Evolutionary conservation across 495 filamentous ascomycete species (phyloP), one percentile per base, ranked within the genome.

Genomic region (Aspergillus cavernicola): DNA sequence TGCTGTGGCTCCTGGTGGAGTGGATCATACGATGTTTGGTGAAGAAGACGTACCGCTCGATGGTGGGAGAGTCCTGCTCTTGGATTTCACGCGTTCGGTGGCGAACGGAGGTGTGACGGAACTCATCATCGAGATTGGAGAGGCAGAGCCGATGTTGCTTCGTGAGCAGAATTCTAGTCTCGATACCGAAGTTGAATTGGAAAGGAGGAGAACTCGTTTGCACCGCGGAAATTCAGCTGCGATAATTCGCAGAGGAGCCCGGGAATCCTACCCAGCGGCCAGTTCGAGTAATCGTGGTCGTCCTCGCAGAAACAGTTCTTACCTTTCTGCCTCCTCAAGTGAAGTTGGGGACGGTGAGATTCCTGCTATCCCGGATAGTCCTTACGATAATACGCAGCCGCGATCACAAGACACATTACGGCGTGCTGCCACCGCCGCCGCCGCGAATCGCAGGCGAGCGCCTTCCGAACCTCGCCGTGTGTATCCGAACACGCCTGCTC

Each of bases 31-130:
- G 11, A 74, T 78, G 4, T 77, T 81, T 29, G 88, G 88, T 41
- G 82, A 88, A 50, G 88, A 90, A 57, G 85, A 81, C 19, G 82
- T 92, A 19, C 85, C 89, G 50, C 80, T 92, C n/a, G 89, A 92
- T 57, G 88, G 89, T 20, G 89, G 89, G 16, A 79, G 89, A 57
- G 70, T 95, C n/a, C 79, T 84, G 10, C 66, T 95, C 7, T 70
- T 92, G 41, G 89, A 93, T 63, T 93, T 95, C 58, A 76, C 82
- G 48, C 83, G 86, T 52, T 69, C 78, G 8, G 54, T 75, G 11
- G 66, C 51, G 4, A 71, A 88, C 66, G 87, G 87, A 6, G 63
- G 70, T 23, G 67, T 70, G 15, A 65, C 63, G 2, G 79, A 85
- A 55, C 60, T 87, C 20, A 82, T 75, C 2, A 85, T 95, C 55